Base-by-base conservation (phyloP, 148 eudicot genomes). In the Chenopodium quinoa region DNA sequence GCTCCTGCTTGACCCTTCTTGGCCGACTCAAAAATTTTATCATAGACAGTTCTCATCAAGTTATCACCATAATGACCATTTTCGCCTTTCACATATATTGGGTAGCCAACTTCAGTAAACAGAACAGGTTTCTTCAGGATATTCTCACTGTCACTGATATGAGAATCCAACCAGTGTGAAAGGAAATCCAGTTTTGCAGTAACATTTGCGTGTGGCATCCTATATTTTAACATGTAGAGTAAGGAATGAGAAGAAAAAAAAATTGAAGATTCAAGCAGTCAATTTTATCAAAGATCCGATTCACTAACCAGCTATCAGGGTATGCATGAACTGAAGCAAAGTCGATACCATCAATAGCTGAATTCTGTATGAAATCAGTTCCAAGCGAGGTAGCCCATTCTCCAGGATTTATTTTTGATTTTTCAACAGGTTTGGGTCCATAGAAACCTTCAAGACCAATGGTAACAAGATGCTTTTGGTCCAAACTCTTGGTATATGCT, bases 251-350 rank as follows among this genome's bases (percentile, higher is more conserved):
- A 44, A 0, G 1, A 0, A 40, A 1, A 9, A 0, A n/a, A 2
- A 10, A 4, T 4, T 47, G 19, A n/a, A 73, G 19, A 70, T 27
- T 4, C 52, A 29, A 34, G 40, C 44, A 1, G 7, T 23, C 73
- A 64, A 66, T 25, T 44, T 2, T 2, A 8, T 25, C 9, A 54
- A 9, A 25, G 9, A 31, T 69, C 48, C 27, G 46, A 12, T 25
- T 44, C 66, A 80, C 89, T 82, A 66, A 87, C 94, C 92, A 89
- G 83, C 88, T 86, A 73, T 88, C 91, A 14, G 92, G 92, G 54
- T 89, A 88, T 34, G 82, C 85, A 83, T 90, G 92, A 76, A 82
- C 88, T 27, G 92, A 91, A 80, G 92, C 91, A 82, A 90, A 89
- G 83, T 88, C 92, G 5, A 90, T 86, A 54, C 81, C 87, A 32